phyloP scores from a whole-genome alignment of 805 yeast species.

The Metschnikowia peoriensis region DNA sequence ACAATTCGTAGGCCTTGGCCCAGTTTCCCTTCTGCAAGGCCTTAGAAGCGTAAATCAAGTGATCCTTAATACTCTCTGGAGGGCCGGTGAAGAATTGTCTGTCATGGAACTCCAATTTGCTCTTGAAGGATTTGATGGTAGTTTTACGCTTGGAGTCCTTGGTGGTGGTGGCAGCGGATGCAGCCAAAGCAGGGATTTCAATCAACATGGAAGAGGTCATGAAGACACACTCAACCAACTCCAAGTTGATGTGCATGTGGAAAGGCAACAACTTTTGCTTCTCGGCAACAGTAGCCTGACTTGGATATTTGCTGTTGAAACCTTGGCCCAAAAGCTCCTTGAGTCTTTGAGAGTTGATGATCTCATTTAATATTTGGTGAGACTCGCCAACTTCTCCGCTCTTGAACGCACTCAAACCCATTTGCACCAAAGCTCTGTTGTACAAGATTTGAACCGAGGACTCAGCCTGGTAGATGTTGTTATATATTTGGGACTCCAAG shows the following conservation, averaged over 20 bases:
- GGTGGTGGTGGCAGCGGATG: constrained; percentile 50
- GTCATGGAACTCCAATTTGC: constrained; percentile 88
- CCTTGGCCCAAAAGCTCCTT: constrained; percentile 96
- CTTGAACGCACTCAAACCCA: constrained; percentile 95
- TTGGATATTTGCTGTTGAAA: constrained; percentile 61
- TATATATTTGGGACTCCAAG: constrained; percentile 80
- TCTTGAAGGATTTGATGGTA: constrained; percentile 80
- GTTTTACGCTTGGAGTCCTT: constrained; percentile 58
- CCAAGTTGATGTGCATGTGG: constrained; percentile 97
- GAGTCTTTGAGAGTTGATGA: constrained; percentile 79
- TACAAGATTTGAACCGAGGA: constrained; percentile 84
- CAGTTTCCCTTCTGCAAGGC: constrained; percentile 88
- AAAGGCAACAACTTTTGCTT: constrained; percentile 86
- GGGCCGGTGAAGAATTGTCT: constrained; percentile 96
- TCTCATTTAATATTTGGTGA: constrained; percentile 82
- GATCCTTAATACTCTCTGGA: constrained; percentile 94
- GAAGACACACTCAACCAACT: constrained; percentile 90
- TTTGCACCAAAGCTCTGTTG: constrained; percentile 93
- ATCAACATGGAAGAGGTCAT: constrained; percentile 84
- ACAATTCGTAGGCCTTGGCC: constrained; percentile 69
- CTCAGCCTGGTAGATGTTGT: constrained; percentile 80
- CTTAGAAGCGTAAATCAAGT: constrained; percentile 87
- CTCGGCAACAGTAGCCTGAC: constrained; percentile 56
- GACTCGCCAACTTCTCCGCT: constrained; percentile 81
- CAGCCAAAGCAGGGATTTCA: constrained; percentile 84